Conservation (phyloP, 2,329 filamentous ascomycete genomes). For the Lachnellula subtilissima region DNA sequence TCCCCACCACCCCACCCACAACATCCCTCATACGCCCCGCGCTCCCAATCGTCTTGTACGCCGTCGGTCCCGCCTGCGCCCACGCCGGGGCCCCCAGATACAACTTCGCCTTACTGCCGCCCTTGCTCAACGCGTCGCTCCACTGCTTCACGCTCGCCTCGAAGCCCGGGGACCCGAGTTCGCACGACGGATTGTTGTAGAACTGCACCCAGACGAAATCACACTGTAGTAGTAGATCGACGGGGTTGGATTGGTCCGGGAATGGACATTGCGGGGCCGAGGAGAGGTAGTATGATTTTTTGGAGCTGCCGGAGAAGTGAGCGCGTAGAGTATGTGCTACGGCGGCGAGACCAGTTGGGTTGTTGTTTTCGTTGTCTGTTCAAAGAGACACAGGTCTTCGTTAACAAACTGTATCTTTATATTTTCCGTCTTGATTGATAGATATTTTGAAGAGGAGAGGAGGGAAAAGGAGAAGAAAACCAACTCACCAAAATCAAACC, state of each 20-base stretch:
- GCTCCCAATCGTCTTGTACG: constrained; percentile 29
- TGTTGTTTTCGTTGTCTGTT: constrained; percentile 33
- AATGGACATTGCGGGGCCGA: constrained; percentile 38
- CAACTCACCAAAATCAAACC: constrained; percentile 34
- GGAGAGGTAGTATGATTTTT: constrained; percentile 34
- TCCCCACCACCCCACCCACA: constrained; percentile 28
- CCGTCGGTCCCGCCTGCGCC: constrained; percentile 27
- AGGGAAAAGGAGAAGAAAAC: neutral
- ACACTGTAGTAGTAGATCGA: constrained; percentile 29
- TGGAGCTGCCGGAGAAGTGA: constrained; percentile 9
- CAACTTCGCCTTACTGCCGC: constrained; percentile 23
- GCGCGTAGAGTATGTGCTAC: constrained; percentile 32
- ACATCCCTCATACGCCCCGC: constrained; percentile 25
- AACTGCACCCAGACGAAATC: constrained; percentile 40
- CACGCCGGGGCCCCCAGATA: constrained; percentile 34
- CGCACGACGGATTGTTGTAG: constrained; percentile 38
- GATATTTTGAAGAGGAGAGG: neutral
- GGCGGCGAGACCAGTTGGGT: constrained; percentile 24
- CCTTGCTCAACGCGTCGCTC: constrained; percentile 25
- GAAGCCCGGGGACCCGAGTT: constrained; percentile 28
- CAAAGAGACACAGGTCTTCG: too few relatives aligned
- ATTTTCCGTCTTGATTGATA: neutral
- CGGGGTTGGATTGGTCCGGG: constrained; percentile 34
- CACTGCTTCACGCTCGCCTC: constrained; percentile 29
- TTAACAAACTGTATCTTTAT: too few relatives aligned